These are phyloP conservation scores for Lactifluus rugatus DNA, from an alignment of 768 basidiomycete genomes.

Conservation along the genomic window DNA sequence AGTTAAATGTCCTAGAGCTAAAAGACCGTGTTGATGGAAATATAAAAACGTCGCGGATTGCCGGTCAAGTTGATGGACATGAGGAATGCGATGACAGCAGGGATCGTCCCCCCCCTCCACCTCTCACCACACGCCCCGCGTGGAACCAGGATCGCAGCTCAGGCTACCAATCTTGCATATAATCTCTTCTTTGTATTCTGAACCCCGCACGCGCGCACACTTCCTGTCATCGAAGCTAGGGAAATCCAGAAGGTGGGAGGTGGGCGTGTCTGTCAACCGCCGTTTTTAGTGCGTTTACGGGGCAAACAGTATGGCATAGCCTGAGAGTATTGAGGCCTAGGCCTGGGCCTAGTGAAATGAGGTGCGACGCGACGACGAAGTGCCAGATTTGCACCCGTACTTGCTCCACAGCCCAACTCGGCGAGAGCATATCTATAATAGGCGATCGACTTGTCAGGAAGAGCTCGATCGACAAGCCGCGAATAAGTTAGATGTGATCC, in stretches of 20 bases:
- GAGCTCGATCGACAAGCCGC: constrained; percentile 10
- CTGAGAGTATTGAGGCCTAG: no score
- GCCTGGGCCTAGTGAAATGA: no score
- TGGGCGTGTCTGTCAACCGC: no score
- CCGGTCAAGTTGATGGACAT: no score
- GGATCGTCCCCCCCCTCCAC: constrained; percentile 30
- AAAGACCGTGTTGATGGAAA: neutral
- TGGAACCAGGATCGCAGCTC: neutral
- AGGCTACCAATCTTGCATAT: neutral
- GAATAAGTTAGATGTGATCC: constrained; percentile 14
- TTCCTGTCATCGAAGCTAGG: constrained; percentile 8
- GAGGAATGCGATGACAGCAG: neutral
- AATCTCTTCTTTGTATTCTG: neutral
- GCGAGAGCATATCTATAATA: constrained; percentile 6
- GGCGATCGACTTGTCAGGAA: constrained; percentile 4
- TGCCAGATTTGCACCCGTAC: no score
- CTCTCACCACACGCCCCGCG: no score
- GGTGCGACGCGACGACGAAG: no score
- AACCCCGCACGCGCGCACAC: neutral
- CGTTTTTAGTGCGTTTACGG: no score
- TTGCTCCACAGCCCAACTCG: neutral
- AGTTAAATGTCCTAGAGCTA: no score
- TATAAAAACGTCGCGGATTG: no score
- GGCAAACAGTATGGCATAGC: no score
- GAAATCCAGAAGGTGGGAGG: neutral